Base-by-base conservation (phyloP, 2,329 filamentous ascomycete genomes). In the Eurotiales sp. region DNA sequence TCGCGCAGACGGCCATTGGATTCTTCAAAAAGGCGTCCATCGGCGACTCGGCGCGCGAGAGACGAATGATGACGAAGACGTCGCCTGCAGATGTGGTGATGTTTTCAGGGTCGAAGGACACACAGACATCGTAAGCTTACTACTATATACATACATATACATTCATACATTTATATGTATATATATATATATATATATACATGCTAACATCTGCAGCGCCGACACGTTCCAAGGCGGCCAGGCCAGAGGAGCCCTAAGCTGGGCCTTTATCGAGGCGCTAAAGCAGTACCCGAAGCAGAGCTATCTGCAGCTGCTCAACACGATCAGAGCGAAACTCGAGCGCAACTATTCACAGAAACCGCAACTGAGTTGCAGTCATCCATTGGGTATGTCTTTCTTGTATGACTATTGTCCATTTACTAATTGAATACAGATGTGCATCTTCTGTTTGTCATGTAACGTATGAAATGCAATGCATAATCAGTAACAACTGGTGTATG, bases 101-200 rank as follows among this genome's bases (percentile, higher is more conserved):
- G 88, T 96, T 91, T 84, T 95, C 89, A 55, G 93, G 93, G 45
- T 95, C 89, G 72, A 97, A 96, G 72, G 93, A 97, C 66, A 84
- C 86, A 52, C 93, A 97, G 73, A 99, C 92, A 46, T 71, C 68
- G 67, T 70, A 57, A 11, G 41, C n/a, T 4, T 14, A 8, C 25
- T 49, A 44, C 17, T 46, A n/a, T n/a, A n/a, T n/a, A n/a, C n/a
- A n/a, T n/a, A n/a, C n/a, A n/a, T n/a, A n/a, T n/a, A n/a, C n/a
- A n/a, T n/a, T n/a, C n/a, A n/a, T n/a, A n/a, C n/a, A n/a, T n/a
- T n/a, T n/a, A n/a, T n/a, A n/a, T n/a, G n/a, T n/a, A n/a, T n/a
- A n/a, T n/a, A n/a, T n/a, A n/a, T n/a, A n/a, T n/a, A n/a, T n/a
- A n/a, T n/a, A n/a, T n/a, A n/a, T n/a, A n/a, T n/a, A 21, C 42